Conservation (phyloP, 2,329 filamentous ascomycete genomes). For the Aureobasidium sp. region DNA sequence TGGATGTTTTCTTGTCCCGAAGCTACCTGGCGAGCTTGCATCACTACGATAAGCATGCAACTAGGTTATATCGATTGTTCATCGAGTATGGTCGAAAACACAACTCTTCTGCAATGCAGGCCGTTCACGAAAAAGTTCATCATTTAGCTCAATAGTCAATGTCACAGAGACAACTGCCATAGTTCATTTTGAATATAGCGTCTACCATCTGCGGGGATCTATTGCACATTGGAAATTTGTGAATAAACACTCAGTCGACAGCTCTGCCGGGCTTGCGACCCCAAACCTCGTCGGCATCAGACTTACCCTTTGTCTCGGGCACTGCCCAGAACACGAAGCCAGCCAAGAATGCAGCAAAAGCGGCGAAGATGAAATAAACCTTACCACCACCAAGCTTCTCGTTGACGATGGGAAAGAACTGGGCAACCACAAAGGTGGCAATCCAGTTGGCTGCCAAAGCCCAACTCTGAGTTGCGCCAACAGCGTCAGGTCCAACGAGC, state of each 20-base stretch:
- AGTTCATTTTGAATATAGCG: background rate
- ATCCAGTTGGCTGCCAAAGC: conserved; percentile 80
- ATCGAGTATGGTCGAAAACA: background rate
- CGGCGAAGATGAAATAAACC: conserved; percentile 89
- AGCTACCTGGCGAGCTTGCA: background rate
- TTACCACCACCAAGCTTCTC: conserved; percentile 68
- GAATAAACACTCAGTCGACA: background rate
- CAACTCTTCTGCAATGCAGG: background rate
- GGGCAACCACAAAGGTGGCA: conserved; percentile 83
- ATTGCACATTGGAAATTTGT: background rate
- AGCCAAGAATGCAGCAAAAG: conserved; percentile 58
- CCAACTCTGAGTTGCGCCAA: conserved; percentile 86
- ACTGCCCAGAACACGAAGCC: conserved; percentile 63
- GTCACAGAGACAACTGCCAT: background rate
- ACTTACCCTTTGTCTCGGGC: conserved; percentile 83
- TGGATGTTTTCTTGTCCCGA: background rate
- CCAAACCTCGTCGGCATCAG: conserved; percentile 85
- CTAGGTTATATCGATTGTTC: background rate
- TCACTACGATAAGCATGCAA: background rate
- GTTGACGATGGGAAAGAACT: conserved; percentile 89
- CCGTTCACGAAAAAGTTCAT: background rate
- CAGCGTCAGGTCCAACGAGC: conserved; percentile 80
- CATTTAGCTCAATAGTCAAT: background rate
- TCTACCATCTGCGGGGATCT: background rate
- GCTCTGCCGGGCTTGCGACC: conserved; percentile 43